These are phyloP conservation scores for Lojkania enalia DNA, from an alignment of 2,329 filamentous ascomycete species.

Conservation along the genomic window DNA sequence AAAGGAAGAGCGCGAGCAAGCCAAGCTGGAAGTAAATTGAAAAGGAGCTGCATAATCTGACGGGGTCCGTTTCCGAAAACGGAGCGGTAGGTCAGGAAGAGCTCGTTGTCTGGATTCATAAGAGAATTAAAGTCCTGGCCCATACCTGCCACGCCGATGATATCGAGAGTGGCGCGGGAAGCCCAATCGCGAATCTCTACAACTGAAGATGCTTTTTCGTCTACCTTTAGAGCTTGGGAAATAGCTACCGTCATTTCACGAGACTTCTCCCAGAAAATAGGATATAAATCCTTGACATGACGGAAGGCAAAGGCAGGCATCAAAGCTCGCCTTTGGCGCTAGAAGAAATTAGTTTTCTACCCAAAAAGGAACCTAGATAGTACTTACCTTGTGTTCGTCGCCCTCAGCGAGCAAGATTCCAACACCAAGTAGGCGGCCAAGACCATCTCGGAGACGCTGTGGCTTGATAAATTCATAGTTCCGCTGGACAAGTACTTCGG, in stretches of 20 bases:
- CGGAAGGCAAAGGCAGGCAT: conserved; percentile 56
- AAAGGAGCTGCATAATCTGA: conserved; percentile 61
- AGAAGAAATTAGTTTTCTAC: conserved; percentile 1
- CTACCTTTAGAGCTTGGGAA: conserved; percentile 26
- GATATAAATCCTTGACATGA: conserved; percentile 55
- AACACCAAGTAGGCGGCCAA: conserved; percentile 68
- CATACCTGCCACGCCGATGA: conserved; percentile 62
- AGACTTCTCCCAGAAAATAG: conserved; percentile 54
- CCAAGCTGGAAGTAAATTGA: conserved; percentile 65
- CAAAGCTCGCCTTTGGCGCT: conserved; percentile 52
- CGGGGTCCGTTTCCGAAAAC: conserved; percentile 55
- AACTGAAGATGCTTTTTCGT: conserved; percentile 33
- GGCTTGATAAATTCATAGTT: conserved; percentile 58
- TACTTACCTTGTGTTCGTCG: conserved; percentile 75
- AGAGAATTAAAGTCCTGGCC: conserved; percentile 60
- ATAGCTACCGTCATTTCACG: conserved; percentile 48
- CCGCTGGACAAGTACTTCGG: conserved; percentile 54
- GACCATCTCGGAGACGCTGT: conserved; percentile 49
- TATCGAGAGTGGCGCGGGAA: conserved; percentile 59
- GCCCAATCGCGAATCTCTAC: conserved; percentile 53
- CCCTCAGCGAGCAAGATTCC: conserved; percentile 82
- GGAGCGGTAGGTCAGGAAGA: conserved; percentile 56
- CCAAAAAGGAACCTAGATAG: not conserved
- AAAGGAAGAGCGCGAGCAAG: conserved; percentile 68
- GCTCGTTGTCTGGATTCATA: conserved; percentile 54